phyloP scores from a whole-genome alignment of 1,139 yeast genomes.

The Lodderomyces orthopsilosis region DNA sequence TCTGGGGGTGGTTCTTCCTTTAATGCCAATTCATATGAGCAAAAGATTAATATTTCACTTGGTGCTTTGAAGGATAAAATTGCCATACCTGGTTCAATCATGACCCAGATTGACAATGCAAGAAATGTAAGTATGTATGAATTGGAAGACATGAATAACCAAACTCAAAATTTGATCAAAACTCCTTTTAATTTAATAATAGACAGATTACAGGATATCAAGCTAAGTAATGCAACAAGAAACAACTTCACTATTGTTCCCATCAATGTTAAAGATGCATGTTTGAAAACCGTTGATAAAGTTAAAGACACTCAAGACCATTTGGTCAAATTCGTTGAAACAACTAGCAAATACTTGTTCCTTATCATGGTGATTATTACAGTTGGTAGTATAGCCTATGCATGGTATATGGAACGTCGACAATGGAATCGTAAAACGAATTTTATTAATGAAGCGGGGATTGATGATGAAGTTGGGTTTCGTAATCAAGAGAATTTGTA shows the following conservation, averaged over 20 bases:
- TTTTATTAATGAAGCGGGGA: constrained; percentile 10
- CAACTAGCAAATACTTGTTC: constrained; percentile 9
- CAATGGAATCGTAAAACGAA: constrained; percentile 12
- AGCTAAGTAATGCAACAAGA: constrained; percentile 1
- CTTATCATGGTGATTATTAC: constrained; percentile 10
- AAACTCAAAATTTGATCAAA: constrained; percentile 21
- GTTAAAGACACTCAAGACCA: constrained; percentile 9
- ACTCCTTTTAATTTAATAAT: constrained; percentile 21
- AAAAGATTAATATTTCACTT: constrained; percentile 59
- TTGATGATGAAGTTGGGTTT: constrained; percentile 7
- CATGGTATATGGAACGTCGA: constrained; percentile 10
- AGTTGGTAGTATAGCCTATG: constrained; percentile 9
- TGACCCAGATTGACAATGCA: constrained; percentile 48
- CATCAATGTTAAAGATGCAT: constrained; percentile 10
- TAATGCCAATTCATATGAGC: constrained; percentile 21
- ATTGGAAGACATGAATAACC: constrained; percentile 48
- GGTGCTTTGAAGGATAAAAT: constrained; percentile 49
- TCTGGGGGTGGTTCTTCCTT: constrained; percentile 23
- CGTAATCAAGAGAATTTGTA: constrained; percentile 14
- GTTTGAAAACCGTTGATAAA: constrained; percentile 10
- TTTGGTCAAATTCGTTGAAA: constrained; percentile 11
- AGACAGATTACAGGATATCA: constrained; percentile 15
- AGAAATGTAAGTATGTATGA: constrained; percentile 49
- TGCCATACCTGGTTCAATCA: constrained; percentile 60
- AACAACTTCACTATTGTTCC: constrained; percentile 9